These are phyloP conservation scores for Talaromyces liani DNA, from an alignment of 495 filamentous ascomycete genomes.

Conservation along the genomic window DNA sequence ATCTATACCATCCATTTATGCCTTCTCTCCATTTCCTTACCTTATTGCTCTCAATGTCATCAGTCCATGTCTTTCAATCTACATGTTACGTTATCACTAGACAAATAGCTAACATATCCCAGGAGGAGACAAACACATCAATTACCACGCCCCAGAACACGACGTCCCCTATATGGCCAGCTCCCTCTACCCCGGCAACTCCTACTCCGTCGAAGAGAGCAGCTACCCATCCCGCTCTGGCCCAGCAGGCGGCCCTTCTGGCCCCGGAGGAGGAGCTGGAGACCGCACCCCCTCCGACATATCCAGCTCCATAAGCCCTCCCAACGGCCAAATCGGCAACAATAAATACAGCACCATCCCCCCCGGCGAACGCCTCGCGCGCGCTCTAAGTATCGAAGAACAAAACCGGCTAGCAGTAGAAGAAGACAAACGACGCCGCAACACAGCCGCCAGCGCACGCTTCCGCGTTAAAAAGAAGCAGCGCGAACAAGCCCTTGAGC, in stretches of 20 bases:
- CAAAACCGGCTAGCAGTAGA: slow-evolving; percentile 70
- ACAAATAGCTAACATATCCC: slow-evolving; percentile 6
- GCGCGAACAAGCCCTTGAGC: slow-evolving; percentile 87
- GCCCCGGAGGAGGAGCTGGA: slow-evolving; percentile 12
- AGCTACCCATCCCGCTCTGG: slow-evolving; percentile 21
- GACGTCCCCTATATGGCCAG: slow-evolving; percentile 39
- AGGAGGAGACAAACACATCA: slow-evolving; percentile 34
- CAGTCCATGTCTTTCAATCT: not conserved
- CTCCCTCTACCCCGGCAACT: slow-evolving; percentile 39
- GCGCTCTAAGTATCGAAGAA: slow-evolving; percentile 33
- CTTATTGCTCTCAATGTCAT: not conserved
- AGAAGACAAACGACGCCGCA: slow-evolving; percentile 95
- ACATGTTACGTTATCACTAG: not conserved
- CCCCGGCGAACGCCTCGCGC: slow-evolving; percentile 35
- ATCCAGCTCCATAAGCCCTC: slow-evolving; percentile 40
- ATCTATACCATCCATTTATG: slow-evolving; percentile 10
- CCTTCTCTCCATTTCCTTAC: slow-evolving; percentile 11
- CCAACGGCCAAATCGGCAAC: slow-evolving; percentile 39
- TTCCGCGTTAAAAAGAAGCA: slow-evolving; percentile 99
- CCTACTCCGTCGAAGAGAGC: slow-evolving; percentile 35
- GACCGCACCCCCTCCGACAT: slow-evolving; percentile 38
- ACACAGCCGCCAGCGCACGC: slow-evolving; percentile 89
- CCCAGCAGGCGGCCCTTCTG: not conserved
- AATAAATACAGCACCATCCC: slow-evolving; percentile 41
- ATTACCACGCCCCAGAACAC: slow-evolving; percentile 34